phyloP scores from a whole-genome alignment of 352 stramenopile species.

The Phytophthora agathidicida region DNA sequence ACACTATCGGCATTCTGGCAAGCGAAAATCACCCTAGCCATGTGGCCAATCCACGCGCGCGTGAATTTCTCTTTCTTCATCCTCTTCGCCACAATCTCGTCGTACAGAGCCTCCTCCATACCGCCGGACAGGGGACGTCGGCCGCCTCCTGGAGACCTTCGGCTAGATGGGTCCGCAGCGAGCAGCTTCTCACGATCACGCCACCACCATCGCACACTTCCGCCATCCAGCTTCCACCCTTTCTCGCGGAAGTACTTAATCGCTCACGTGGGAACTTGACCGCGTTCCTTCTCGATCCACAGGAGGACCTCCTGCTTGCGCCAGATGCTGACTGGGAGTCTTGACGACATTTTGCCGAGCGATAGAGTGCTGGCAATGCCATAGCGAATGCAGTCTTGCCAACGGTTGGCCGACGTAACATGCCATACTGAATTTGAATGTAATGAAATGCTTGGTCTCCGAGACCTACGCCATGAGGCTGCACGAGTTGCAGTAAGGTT shows the following conservation, averaged over 20 bases:
- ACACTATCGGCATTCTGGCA: not conserved
- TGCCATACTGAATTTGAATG: too few relatives aligned
- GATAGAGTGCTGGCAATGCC: too few relatives aligned
- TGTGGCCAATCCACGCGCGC: constrained; percentile 18
- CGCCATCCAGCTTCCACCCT: constrained; percentile 17
- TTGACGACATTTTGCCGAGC: too few relatives aligned
- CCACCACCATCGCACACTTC: constrained; percentile 20
- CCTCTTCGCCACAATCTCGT: constrained; percentile 12
- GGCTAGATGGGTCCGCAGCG: too few relatives aligned
- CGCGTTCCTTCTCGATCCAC: constrained; percentile 18
- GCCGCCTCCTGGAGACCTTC: not conserved
- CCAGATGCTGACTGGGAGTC: constrained; percentile 7
- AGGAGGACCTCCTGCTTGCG: constrained; percentile 20
- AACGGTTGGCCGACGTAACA: too few relatives aligned
- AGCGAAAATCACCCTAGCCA: constrained; percentile 5
- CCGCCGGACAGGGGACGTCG: not conserved
- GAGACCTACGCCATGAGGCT: too few relatives aligned
- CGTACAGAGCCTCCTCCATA: constrained; percentile 7
- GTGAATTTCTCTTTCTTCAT: constrained; percentile 14
- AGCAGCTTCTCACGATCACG: constrained; percentile 11
- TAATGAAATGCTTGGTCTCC: too few relatives aligned
- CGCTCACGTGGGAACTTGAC: constrained; percentile 5
- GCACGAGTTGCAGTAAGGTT: too few relatives aligned
- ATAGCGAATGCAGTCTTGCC: too few relatives aligned
- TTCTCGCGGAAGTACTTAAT: constrained; percentile 8